Percentiles rank a stretch among this genome's conserved stretches.
Conservation (phyloP, 169 alveolate species). For the Eimeria tenella region DNA sequence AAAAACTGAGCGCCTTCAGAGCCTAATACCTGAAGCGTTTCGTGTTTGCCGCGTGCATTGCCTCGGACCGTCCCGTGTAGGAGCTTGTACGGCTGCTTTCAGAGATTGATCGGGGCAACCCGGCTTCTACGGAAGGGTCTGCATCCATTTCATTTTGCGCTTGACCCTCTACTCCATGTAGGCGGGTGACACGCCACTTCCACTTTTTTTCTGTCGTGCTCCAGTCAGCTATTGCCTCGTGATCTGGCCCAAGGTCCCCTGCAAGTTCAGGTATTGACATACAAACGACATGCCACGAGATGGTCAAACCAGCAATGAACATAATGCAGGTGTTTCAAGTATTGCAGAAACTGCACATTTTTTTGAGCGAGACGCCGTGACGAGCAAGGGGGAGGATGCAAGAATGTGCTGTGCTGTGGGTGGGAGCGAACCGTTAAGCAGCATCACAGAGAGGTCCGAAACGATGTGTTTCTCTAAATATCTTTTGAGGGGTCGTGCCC, state of each 20-base stretch:
- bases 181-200: slow-evolving; percentile 56
- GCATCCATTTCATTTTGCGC: slow-evolving; percentile 29
- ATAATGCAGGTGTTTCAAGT: no score
- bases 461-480: slow-evolving; percentile 72
- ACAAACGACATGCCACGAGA: no score
- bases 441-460: slow-evolving; percentile 65
- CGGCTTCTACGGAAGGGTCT: slow-evolving; percentile 19
- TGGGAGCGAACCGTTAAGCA: slow-evolving; percentile 62
- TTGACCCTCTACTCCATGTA: slow-evolving; percentile 13
- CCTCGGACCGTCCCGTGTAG: slow-evolving; percentile 70
- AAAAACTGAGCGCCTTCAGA: background rate
- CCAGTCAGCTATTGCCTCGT: slow-evolving; percentile 56
- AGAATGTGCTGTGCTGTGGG: background rate
- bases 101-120: slow-evolving; percentile 53
- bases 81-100: slow-evolving; percentile 69
- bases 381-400: background rate
- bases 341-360: no score
- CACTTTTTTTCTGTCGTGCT: slow-evolving; percentile 12
- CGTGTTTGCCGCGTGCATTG: slow-evolving; percentile 72
- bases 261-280: background rate
- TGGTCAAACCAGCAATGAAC: no score
- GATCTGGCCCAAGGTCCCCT: slow-evolving; percentile 49
- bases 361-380: background rate
- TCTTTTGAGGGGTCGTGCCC: slow-evolving; percentile 82
- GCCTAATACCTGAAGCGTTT: slow-evolving; percentile 63